These are phyloP conservation scores for Chaetomium strumarium DNA, from an alignment of 2,329 filamentous ascomycete genomes.

Conservation along the genomic window DNA sequence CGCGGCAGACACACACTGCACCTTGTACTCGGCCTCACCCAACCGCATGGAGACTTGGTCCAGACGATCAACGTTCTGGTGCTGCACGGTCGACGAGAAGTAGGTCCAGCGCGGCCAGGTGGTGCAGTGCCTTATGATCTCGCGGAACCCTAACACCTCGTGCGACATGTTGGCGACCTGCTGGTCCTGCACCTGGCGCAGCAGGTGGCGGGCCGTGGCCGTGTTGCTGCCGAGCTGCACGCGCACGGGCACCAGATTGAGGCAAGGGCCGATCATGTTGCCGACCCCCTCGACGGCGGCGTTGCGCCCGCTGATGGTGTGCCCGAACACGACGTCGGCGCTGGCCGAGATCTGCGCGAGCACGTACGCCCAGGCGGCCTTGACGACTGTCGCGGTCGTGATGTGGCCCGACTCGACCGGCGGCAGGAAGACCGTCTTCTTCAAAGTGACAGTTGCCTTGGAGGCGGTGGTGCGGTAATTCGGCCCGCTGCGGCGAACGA, in stretches of 20 bases:
- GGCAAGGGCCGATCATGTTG: constrained; percentile 35
- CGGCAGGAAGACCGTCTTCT: constrained; percentile 18
- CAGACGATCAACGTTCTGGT: constrained; percentile 21
- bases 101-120: constrained; percentile 22
- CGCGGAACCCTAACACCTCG: constrained; percentile 24
- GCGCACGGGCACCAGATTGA: constrained; percentile 38
- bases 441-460: constrained; percentile 21
- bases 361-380: constrained; percentile 40
- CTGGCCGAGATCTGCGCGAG: constrained; percentile 33
- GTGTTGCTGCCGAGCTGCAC: constrained; percentile 28
- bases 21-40: constrained; percentile 16
- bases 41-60: constrained; percentile 13
- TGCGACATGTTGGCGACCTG: constrained; percentile 29
- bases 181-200: constrained; percentile 37
- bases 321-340: constrained; percentile 37
- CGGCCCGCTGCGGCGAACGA: constrained; percentile 16
- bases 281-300: constrained; percentile 31
- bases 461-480: constrained; percentile 6
- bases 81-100: constrained; percentile 22
- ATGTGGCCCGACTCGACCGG: constrained; percentile 23
- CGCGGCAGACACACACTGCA: constrained; percentile 19
- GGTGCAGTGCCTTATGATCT: constrained; percentile 25
- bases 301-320: constrained; percentile 37
- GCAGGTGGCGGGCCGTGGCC: constrained; percentile 33
- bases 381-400: constrained; percentile 38